phyloP scores from a whole-genome alignment of 1,284 basidiomycete genomes.

The Ganoderma boninense region DNA sequence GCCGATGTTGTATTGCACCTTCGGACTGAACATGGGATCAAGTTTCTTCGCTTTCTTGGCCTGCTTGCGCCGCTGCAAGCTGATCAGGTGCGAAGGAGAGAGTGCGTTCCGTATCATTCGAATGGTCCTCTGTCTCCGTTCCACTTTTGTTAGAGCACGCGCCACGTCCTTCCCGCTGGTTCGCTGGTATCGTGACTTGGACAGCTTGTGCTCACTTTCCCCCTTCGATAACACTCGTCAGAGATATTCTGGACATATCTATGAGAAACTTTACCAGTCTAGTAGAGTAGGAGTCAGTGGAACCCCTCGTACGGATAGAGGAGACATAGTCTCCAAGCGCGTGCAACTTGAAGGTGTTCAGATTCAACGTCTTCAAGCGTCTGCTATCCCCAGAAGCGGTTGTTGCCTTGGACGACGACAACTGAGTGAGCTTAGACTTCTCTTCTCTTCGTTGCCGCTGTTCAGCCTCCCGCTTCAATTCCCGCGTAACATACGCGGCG shows the following conservation, averaged over 20 bases:
- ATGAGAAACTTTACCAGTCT: not conserved
- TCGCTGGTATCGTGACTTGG: slow-evolving; percentile 1
- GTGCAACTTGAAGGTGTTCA: slow-evolving; percentile 38
- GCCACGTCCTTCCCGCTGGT: slow-evolving; percentile 2
- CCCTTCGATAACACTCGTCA: too few species aligned
- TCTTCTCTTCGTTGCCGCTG: not conserved
- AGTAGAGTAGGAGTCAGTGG: slow-evolving; percentile 16
- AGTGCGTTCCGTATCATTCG: not conserved
- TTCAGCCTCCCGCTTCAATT: not conserved
- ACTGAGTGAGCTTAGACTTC: slow-evolving; percentile 29
- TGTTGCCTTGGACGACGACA: not conserved
- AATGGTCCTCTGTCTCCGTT: not conserved
- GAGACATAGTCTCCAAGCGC: slow-evolving; percentile 34
- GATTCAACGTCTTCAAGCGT: slow-evolving; percentile 26
- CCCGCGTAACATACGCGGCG: not conserved
- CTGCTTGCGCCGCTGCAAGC: not conserved
- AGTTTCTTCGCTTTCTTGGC: not conserved
- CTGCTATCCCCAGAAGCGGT: not conserved
- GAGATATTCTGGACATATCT: too few species aligned
- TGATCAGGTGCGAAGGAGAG: not conserved
- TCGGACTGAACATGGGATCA: not conserved
- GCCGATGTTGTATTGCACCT: not conserved
- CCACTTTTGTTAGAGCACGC: not conserved
- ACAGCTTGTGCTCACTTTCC: slow-evolving; percentile 4
- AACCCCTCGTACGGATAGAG: slow-evolving; percentile 29